phyloP scores from a whole-genome alignment of 2,329 filamentous ascomycete species.

The Aspergillus quadricinctus region DNA sequence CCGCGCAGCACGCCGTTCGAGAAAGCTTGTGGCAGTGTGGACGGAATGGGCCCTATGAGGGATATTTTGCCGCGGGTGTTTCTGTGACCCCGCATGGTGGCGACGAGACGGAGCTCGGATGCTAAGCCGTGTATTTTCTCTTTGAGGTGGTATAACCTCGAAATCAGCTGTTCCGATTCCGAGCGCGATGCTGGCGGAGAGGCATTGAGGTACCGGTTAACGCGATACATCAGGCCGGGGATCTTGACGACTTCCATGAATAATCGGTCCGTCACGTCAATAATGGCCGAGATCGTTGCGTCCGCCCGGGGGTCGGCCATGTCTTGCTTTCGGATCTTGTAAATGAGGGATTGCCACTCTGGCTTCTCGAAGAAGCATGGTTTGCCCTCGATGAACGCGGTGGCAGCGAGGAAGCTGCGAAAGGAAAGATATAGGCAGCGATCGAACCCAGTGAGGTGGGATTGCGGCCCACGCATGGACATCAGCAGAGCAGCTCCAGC shows the following conservation, averaged over 20 bases:
- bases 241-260: constrained; percentile 22
- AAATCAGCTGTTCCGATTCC: neutral
- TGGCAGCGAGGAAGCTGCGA: constrained; percentile 30
- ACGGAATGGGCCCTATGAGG: constrained; percentile 21
- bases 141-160: neutral
- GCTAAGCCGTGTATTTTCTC: neutral
- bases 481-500: constrained; percentile 29
- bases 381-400: constrained; percentile 26
- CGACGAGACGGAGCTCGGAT: constrained; percentile 13
- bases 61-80: constrained; percentile 1
- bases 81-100: constrained; percentile 9
- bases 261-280: constrained; percentile 21
- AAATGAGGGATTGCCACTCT: constrained; percentile 26
- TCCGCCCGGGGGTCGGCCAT: constrained; percentile 15
- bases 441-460: constrained; percentile 28
- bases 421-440: constrained; percentile 31
- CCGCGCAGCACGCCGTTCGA: constrained; percentile 20
- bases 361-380: constrained; percentile 29
- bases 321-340: constrained; percentile 25
- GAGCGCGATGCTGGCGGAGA: constrained; percentile 1
- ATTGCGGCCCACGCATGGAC: constrained; percentile 26
- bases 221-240: constrained; percentile 16
- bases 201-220: constrained; percentile 5
- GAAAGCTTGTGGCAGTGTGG: constrained; percentile 18
- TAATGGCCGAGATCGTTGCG: constrained; percentile 18